phyloP scores from a whole-genome alignment of 345 rosid genomes.

The Nephelium lappaceum region DNA sequence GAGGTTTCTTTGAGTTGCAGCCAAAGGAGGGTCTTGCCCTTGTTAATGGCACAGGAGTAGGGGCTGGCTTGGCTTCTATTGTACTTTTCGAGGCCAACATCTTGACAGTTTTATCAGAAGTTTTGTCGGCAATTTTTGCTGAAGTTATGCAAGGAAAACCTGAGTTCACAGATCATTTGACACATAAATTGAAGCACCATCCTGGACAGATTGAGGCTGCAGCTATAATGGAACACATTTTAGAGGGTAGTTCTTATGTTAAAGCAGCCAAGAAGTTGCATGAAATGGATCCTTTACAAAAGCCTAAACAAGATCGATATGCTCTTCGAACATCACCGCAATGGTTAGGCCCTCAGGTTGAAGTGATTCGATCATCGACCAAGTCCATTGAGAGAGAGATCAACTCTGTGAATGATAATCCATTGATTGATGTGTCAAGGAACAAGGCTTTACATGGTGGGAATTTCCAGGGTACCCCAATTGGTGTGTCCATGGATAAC shows the following conservation, averaged over 20 bases:
- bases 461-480: constrained; percentile 72
- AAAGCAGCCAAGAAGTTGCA: constrained; percentile 49
- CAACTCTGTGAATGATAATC: constrained; percentile 63
- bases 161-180: constrained; percentile 64
- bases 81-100: constrained; percentile 60
- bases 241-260: constrained; percentile 57
- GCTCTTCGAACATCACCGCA: constrained; percentile 63
- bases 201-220: constrained; percentile 76
- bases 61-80: constrained; percentile 49
- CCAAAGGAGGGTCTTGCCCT: constrained; percentile 53
- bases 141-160: constrained; percentile 69
- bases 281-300: constrained; percentile 57
- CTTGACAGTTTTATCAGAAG: constrained; percentile 48
- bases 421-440: constrained; percentile 50
- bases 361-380: constrained; percentile 56
- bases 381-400: constrained; percentile 66
- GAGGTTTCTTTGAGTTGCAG: constrained; percentile 44
- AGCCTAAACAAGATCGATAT: constrained; percentile 61
- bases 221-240: constrained; percentile 65
- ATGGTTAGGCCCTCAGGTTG: constrained; percentile 66
- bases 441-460: constrained; percentile 52
- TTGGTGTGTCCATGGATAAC: constrained; percentile 79
- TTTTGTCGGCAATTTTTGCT: constrained; percentile 54
- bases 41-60: constrained; percentile 52
- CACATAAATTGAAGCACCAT: constrained; percentile 65